Conservation (phyloP, 208 protist species). For the Leishmania lainsoni region DNA sequence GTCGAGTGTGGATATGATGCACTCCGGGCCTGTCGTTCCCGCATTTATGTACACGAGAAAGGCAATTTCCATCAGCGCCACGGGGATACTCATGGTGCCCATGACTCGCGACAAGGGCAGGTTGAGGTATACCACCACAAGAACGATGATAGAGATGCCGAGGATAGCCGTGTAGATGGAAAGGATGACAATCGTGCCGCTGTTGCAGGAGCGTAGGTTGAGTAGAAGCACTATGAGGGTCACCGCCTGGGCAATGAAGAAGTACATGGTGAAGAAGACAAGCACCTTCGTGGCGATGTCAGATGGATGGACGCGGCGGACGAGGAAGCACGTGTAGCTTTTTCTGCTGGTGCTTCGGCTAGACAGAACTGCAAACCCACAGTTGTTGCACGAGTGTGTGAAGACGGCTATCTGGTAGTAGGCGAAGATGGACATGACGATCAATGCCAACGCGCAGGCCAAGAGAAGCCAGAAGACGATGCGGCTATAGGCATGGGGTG, state of each 20-base stretch:
- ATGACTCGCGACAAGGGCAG: conserved; percentile 33
- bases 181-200: conserved; percentile 29
- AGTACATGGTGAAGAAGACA: conserved; percentile 29
- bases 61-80: conserved; percentile 43
- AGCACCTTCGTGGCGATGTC: conserved; percentile 29
- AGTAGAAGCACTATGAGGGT: conserved; percentile 46
- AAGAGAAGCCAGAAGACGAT: conserved; percentile 45
- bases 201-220: conserved; percentile 35
- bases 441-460: conserved; percentile 35
- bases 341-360: conserved; percentile 19
- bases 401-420: conserved; percentile 56
- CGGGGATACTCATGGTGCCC: conserved; percentile 36
- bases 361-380: conserved; percentile 67
- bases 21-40: conserved; percentile 11
- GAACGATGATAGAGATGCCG: conserved; percentile 26
- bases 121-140: conserved; percentile 41
- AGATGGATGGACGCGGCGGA: conserved; percentile 14
- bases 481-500: background rate
- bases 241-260: conserved; percentile 22
- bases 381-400: conserved; percentile 69
- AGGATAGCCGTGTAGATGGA: conserved; percentile 42
- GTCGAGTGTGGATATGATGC: conserved; percentile 32
- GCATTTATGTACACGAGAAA: conserved; percentile 33
- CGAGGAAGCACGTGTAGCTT: conserved; percentile 8
- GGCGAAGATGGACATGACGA: conserved; percentile 60